Percentiles rank a stretch among this genome's conserved stretches.
Conservation (phyloP, 2,329 filamentous ascomycete species). For the Sporothrix mexicana region DNA sequence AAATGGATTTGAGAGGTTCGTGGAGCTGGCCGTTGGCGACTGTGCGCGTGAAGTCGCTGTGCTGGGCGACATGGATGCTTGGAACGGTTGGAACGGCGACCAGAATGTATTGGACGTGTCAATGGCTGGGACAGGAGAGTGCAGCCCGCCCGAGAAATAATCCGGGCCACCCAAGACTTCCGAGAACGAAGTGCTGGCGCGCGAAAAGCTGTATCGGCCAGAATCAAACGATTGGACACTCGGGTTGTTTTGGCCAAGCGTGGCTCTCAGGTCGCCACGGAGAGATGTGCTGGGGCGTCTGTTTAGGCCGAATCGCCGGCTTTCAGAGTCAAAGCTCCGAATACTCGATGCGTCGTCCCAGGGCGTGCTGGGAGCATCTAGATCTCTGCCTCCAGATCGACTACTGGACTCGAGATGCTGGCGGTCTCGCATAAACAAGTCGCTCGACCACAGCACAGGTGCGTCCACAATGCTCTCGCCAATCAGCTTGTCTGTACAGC, state of each 20-base stretch:
- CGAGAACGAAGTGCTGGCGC: slow-evolving; percentile 62
- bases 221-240: slow-evolving; percentile 76
- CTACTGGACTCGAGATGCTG: slow-evolving; percentile 58
- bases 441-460: slow-evolving; percentile 90
- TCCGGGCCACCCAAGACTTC: slow-evolving; percentile 74
- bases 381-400: slow-evolving; percentile 49
- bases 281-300: slow-evolving; percentile 58
- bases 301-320: slow-evolving; percentile 48
- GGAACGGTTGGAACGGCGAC: slow-evolving; percentile 86
- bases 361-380: slow-evolving; percentile 51
- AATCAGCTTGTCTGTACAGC: slow-evolving; percentile 82
- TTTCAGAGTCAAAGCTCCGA: slow-evolving; percentile 58
- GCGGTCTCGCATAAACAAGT: slow-evolving; percentile 82
- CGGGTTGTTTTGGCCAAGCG: slow-evolving; percentile 62
- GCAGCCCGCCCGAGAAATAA: slow-evolving; percentile 67
- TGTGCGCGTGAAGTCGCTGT: slow-evolving; percentile 64
- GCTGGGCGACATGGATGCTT: slow-evolving; percentile 67
- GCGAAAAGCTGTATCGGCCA: slow-evolving; percentile 63
- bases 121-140: slow-evolving; percentile 71
- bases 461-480: slow-evolving; percentile 83
- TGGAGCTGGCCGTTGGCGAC: slow-evolving; percentile 66
- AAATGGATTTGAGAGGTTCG: slow-evolving; percentile 61
- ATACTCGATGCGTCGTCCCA: slow-evolving; percentile 62
- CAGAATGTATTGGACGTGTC: slow-evolving; percentile 84
- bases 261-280: slow-evolving; percentile 59